Evolutionary conservation across 805 yeast genomes (phyloP).

Genomic region (Cyberlindnera petersonii): DNA sequence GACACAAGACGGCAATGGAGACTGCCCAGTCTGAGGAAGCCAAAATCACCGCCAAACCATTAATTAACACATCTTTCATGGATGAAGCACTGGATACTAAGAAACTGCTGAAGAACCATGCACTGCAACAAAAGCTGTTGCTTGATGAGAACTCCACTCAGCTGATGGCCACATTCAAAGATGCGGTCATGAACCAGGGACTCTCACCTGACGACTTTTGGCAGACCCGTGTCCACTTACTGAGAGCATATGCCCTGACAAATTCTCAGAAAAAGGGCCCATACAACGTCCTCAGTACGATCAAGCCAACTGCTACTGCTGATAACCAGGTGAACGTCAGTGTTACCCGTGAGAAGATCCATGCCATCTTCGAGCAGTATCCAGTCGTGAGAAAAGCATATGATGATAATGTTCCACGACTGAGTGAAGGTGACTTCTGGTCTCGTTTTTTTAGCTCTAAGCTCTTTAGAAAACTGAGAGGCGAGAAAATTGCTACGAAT

Average conservation of each 20-base stretch:
- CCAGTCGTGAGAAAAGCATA: slow-evolving; percentile 89
- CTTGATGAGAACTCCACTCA: slow-evolving; percentile 51
- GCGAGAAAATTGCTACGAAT: slow-evolving; percentile 73
- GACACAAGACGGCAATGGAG: slow-evolving; percentile 43
- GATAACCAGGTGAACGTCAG: slow-evolving; percentile 93
- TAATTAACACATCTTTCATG: slow-evolving; percentile 35
- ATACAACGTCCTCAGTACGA: slow-evolving; percentile 88
- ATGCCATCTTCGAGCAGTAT: slow-evolving; percentile 85
- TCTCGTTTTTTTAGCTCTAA: slow-evolving; percentile 90
- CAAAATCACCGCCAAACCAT: slow-evolving; percentile 24
- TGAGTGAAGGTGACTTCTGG: slow-evolving; percentile 93
- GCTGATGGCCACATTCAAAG: slow-evolving; percentile 75
- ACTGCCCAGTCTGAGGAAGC: slow-evolving; percentile 22
- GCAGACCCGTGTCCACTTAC: slow-evolving; percentile 72
- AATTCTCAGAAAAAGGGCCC: slow-evolving; percentile 86
- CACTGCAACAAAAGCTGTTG: slow-evolving; percentile 74
- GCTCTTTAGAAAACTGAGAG: slow-evolving; percentile 80
- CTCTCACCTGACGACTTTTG: slow-evolving; percentile 82
- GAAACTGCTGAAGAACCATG: slow-evolving; percentile 63
- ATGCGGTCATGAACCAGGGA: slow-evolving; percentile 76
- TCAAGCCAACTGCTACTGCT: slow-evolving; percentile 87
- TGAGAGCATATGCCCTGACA: slow-evolving; percentile 83
- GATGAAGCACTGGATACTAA: slow-evolving; percentile 50
- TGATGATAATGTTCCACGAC: slow-evolving; percentile 83
- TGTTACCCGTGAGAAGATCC: slow-evolving; percentile 85